Evolutionary conservation across 805 yeast genomes (phyloP), one percentile per base, ranked within the genome.

Genomic region (Yarrowia yakushimensis): DNA sequence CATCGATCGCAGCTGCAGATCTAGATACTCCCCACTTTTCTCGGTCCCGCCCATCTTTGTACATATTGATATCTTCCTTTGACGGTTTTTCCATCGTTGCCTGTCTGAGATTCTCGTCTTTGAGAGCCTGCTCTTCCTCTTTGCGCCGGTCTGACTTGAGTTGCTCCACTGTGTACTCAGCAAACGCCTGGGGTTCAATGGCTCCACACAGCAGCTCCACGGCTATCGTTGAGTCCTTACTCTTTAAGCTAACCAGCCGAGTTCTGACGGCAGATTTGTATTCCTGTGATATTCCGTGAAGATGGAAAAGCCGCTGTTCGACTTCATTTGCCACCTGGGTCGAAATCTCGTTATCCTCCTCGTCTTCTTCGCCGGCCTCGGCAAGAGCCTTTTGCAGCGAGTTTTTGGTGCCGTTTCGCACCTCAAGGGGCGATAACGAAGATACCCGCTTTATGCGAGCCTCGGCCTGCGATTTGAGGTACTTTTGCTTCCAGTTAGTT

Each of bases 11-110:
- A 6, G 79, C 79, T 3, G 78, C 79, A 8, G 78, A 75, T 9
- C 70, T 64, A 11, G 72, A 69, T 1, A 75, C 76, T 6, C 79
- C 79, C 79, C 79, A 76, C 48, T 77, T 76, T 48, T 73, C 78
- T 10, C 78, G 63, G 31, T 74, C 78, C 2, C 79, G 65, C 39
- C 79, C 79, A 60, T 76, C 79, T 42, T 75, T 74, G n/a, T 73
- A 36, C 28, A 73, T 70, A 23, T 65, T 66, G 41, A 75, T 74
- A 55, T 71, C 72, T 27, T 67, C 70, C 3, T 76, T 76, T 5
- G 71, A 64, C 1, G 62, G 62, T 18, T 33, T 42, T 11, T 43
- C 54, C 42, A 59, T 59, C 2, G 42, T 45, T 0, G 54, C 54
- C 22, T 55, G 61, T 31, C 62, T 31, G 15, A 59, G n/a, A 10